phyloP scores from a whole-genome alignment of 2,329 filamentous ascomycete genomes.

The Fusarium irregulare region DNA sequence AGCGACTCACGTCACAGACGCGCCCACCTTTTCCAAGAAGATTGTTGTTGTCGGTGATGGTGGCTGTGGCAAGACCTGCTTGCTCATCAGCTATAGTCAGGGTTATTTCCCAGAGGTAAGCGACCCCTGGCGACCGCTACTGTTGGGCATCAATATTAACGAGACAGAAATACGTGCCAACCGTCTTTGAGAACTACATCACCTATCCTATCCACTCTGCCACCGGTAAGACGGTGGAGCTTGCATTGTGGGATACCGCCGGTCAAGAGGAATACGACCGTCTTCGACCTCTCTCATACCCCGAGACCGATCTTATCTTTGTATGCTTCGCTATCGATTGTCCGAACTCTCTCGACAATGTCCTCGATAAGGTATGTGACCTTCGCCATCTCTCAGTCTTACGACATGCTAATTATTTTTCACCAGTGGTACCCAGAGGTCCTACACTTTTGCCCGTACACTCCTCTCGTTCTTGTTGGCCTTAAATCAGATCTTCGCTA shows the following conservation, averaged over 20 bases:
- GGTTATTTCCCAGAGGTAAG: slow-evolving; percentile 98
- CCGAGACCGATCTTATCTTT: slow-evolving; percentile 96
- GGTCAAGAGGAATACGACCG: slow-evolving; percentile 99
- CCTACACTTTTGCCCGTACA: slow-evolving; percentile 97
- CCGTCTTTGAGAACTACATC: slow-evolving; percentile 99
- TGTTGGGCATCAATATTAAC: slow-evolving; percentile 15
- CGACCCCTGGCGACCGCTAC: neutral
- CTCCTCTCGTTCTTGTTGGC: slow-evolving; percentile 92
- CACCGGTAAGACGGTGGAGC: slow-evolving; percentile 93
- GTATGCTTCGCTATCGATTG: slow-evolving; percentile 99
- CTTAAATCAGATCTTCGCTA: slow-evolving; percentile 96
- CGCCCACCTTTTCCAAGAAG: slow-evolving; percentile 96
- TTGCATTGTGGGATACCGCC: slow-evolving; percentile 98
- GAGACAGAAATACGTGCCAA: slow-evolving; percentile 96
- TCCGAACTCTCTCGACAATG: slow-evolving; percentile 97
- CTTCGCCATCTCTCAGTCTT: neutral
- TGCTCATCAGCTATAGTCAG: slow-evolving; percentile 98
- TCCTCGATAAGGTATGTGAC: slow-evolving; percentile 89
- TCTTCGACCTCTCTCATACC: slow-evolving; percentile 93
- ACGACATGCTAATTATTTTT: slow-evolving; percentile 6
- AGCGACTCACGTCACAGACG: slow-evolving; percentile 87
- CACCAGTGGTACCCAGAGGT: slow-evolving; percentile 97
- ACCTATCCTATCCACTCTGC: slow-evolving; percentile 91
- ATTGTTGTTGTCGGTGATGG: slow-evolving; percentile 98
- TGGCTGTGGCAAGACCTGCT: slow-evolving; percentile 97